phyloP scores from a whole-genome alignment of 352 stramenopile species.

The Pelagophyceae sp. region DNA sequence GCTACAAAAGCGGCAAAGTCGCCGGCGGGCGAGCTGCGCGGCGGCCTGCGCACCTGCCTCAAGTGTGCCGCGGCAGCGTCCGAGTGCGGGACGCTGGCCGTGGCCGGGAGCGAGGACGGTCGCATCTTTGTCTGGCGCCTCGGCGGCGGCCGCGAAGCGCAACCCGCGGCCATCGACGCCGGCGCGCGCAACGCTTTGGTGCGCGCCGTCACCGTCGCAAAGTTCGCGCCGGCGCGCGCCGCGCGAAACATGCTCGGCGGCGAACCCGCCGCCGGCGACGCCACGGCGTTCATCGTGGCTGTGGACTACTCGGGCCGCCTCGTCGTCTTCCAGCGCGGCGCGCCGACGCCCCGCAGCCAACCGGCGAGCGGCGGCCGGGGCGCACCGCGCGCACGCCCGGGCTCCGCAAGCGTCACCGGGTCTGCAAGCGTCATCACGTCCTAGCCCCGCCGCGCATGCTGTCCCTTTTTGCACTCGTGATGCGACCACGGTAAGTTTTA shows the following conservation, averaged over 20 bases:
- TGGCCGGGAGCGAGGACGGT: neutral
- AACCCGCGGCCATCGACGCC: neutral
- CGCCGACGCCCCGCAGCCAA: neutral
- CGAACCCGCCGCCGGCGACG: neutral
- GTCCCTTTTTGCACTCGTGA: too few relatives aligned
- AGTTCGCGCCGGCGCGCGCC: neutral
- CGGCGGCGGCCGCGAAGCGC: neutral
- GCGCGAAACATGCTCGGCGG: neutral
- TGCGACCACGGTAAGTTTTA: too few relatives aligned
- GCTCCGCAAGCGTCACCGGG: neutral
- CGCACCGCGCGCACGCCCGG: neutral
- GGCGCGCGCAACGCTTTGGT: neutral
- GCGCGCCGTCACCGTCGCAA: neutral
- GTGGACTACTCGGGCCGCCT: slow-evolving; percentile 8
- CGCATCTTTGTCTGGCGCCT: slow-evolving; percentile 9
- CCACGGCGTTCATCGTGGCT: slow-evolving; percentile 2
- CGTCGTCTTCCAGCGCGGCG: neutral
- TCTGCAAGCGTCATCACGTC: too few relatives aligned
- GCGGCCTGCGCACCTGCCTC: neutral
- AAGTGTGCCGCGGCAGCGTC: neutral
- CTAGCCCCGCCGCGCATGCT: too few relatives aligned
- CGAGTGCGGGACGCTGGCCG: neutral
- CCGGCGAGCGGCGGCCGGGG: neutral
- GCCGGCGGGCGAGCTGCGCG: neutral
- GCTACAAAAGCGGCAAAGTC: neutral